Base-by-base conservation (phyloP, 495 filamentous ascomycete species). In the Daldinia concentrica region DNA sequence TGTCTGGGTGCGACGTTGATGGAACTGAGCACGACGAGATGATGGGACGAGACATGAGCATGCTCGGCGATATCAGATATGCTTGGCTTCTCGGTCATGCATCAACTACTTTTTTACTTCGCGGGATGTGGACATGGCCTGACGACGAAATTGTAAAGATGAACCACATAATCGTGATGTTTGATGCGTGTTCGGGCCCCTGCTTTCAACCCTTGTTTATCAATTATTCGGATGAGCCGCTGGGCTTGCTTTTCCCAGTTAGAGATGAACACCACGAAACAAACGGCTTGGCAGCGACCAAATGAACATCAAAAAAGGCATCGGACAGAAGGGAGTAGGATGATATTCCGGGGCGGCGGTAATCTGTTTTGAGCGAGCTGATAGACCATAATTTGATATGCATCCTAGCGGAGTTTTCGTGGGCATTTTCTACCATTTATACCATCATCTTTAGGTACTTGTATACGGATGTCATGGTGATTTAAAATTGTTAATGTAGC, bases 341-440 rank as follows among this genome's bases (percentile, higher is more conserved):
- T 50, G 61, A 69, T 69, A 69, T 55, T 63, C 29, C n/a, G 65
- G 70, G 65, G 55, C 27, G 71, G 71, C 39, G 71, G 71, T 56
- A 63, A 69, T 69, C 55, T 73, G 65, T 66, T 64, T 50, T 62
- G 45, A 66, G 62, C 65, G 65, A 48, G 32, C 57, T 66, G 66
- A 73, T 73, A 73, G 71, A 73, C 71, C 71, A 73, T 68, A 73
- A 73, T 73, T 69, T 69, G 71, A 73, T 29, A 66, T 69, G 71
- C 71, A 73, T 73, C 71, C 66, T 51, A 63, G 32, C 27, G 65
- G 71, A 73, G 71, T 73, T 73, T 58, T 48, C 41, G 58, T 24
- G 71, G 65, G 71, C 43, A 62, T 66, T 58, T 69, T 66, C 52
- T 64, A 34, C 7, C 29, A 48, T 14, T 58, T 34, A 39, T 41